Conservation (phyloP, 106 monocot genomes). For the Allium fistulosum region DNA sequence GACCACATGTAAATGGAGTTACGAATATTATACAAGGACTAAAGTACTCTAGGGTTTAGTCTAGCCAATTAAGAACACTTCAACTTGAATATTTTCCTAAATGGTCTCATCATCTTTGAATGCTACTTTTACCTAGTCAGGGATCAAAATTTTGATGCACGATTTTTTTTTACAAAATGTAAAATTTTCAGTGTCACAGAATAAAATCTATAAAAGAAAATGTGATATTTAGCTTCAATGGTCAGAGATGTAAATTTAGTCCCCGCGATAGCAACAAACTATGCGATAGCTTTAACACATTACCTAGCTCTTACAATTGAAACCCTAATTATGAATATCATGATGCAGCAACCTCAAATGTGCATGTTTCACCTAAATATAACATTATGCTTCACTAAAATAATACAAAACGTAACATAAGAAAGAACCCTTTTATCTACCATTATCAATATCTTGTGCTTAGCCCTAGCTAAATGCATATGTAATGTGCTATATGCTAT, state of each 20-base stretch:
- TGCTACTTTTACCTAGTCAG: not conserved
- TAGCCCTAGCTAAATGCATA: not conserved
- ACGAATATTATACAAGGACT: too few species aligned
- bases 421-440: slow-evolving; percentile 16
- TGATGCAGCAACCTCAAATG: slow-evolving; percentile 3
- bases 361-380: slow-evolving; percentile 7
- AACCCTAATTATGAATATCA: not conserved
- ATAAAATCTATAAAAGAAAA: not conserved
- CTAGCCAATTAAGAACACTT: too few species aligned
- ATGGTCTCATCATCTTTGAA: too few species aligned
- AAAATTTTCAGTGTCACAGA: not conserved
- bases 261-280: not conserved
- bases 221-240: not conserved
- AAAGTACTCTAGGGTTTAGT: too few species aligned
- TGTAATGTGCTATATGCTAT: not conserved
- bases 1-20: too few species aligned
- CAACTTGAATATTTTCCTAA: too few species aligned
- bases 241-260: too few species aligned
- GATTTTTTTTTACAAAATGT: not conserved
- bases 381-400: not conserved
- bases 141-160: not conserved
- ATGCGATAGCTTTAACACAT: not conserved
- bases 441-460: slow-evolving; percentile 5
- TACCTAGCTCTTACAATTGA: not conserved
- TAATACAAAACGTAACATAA: not conserved